Evolutionary conservation across 495 filamentous ascomycete genomes (phyloP), one percentile per base, ranked within the genome.

Genomic region (Aspergillus bridgeri): DNA sequence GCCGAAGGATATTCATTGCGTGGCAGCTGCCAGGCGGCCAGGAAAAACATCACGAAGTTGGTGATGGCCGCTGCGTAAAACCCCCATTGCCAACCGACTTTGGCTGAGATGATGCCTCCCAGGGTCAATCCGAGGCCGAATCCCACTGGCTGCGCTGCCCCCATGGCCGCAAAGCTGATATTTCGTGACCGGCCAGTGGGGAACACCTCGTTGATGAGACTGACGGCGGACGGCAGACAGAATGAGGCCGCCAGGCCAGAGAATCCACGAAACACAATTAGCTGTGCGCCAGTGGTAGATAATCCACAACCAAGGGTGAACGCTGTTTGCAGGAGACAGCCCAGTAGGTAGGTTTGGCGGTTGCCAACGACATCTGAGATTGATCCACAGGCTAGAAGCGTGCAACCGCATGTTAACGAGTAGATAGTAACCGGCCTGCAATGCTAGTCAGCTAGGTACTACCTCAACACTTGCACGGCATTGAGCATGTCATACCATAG

Each of bases 181-280:
- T 83, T 77, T n/a, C 75, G 51, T 17, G 66, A 51, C 42, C 67
- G 66, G 9, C 74, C 77, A n/a, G 63, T 48, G 0, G 66, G 59
- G 46, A 81, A 75, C 6, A 69, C 66, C 20, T 64, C 56, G 0
- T 75, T 76, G 27, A 83, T 77, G 24, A 84, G 70, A 51, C 65
- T 66, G 13, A 84, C 75, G 3, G 79, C 73, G 9, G 76, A 69
- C 3, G 82, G 79, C 5, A 86, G 66, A 56, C 75, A 81, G 56
- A 85, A 65, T 2, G 79, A 73, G 20, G 76, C 65, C 0, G 81
- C 75, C 19, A 84, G 54, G 19, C 83, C 82, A 24, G 75, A 71
- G 17, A 82, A 56, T 2, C 70, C 73, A 20, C 83, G 80, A 57
- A 83, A 83, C 13, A 75, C 33, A 51, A 85, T 79, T n/a, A 86